phyloP scores from a whole-genome alignment of 2,329 filamentous ascomycete species.

The Pseudonectria foliicola region DNA sequence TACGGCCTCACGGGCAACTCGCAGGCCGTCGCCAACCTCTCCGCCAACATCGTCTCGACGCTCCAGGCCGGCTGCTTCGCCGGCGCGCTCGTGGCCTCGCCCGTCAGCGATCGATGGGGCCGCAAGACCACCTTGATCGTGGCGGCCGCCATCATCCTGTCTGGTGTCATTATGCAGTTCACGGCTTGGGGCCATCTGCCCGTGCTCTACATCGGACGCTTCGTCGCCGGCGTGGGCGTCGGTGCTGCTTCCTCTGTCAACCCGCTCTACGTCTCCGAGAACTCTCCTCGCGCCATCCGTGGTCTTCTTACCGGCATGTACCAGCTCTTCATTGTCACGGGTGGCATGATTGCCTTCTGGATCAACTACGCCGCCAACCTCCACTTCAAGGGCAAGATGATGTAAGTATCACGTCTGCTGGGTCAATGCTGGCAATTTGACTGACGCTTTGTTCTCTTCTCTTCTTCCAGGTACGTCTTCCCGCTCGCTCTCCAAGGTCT shows the following conservation, averaged over 20 bases:
- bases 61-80: constrained; percentile 35
- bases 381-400: constrained; percentile 21
- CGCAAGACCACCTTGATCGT: constrained; percentile 39
- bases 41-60: constrained; percentile 33
- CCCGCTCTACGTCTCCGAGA: constrained; percentile 36
- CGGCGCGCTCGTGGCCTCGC: constrained; percentile 34
- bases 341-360: constrained; percentile 35
- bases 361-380: constrained; percentile 22
- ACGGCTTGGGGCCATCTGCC: constrained; percentile 25
- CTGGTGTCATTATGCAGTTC: constrained; percentile 30
- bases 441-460: too few relatives aligned
- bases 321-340: constrained; percentile 30
- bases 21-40: constrained; percentile 24
- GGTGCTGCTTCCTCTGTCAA: constrained; percentile 43
- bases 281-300: constrained; percentile 41
- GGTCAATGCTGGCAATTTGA: too few relatives aligned
- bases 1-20: constrained; percentile 24
- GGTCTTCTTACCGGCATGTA: constrained; percentile 47
- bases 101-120: constrained; percentile 40
- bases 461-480: constrained; percentile 38
- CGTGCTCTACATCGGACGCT: constrained; percentile 41
- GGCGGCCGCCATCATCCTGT: constrained; percentile 34
- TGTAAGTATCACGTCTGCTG: too few relatives aligned
- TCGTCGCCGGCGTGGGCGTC: constrained; percentile 45
- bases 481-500: constrained; percentile 51